phyloP scores from a whole-genome alignment of 768 basidiomycete genomes.

The Jaapia argillacea region DNA sequence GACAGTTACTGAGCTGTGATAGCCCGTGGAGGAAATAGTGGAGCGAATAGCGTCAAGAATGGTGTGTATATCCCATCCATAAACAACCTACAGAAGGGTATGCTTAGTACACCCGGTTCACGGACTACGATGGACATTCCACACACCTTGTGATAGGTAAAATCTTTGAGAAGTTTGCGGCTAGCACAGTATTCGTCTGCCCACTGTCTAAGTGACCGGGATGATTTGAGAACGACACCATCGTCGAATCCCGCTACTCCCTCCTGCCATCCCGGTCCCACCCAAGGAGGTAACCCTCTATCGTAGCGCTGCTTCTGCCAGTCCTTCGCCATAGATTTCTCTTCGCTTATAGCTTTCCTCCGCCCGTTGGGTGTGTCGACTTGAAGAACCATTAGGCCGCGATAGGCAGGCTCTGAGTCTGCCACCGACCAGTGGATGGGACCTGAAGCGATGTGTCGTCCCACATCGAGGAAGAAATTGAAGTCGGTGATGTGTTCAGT shows the following conservation, averaged over 20 bases:
- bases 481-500: slow-evolving; percentile 57
- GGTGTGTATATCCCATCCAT: slow-evolving; percentile 43
- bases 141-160: slow-evolving; percentile 57
- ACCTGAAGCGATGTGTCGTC: slow-evolving; percentile 27
- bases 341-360: slow-evolving; percentile 31
- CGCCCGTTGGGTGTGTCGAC: slow-evolving; percentile 28
- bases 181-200: slow-evolving; percentile 76
- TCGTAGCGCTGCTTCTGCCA: slow-evolving; percentile 34
- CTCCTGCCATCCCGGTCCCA: slow-evolving; percentile 9
- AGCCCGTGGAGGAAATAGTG: slow-evolving; percentile 28
- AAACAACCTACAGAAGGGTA: slow-evolving; percentile 30
- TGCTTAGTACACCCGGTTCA: neutral
- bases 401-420: slow-evolving; percentile 54
- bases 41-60: slow-evolving; percentile 28
- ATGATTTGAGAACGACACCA: slow-evolving; percentile 38
- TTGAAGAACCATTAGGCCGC: slow-evolving; percentile 54
- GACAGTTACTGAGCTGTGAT: slow-evolving; percentile 23
- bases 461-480: slow-evolving; percentile 53
- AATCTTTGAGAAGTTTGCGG: slow-evolving; percentile 65
- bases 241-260: neutral
- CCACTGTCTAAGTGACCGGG: slow-evolving; percentile 64
- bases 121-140: neutral
- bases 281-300: slow-evolving; percentile 45
- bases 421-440: slow-evolving; percentile 49
- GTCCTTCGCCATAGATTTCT: slow-evolving; percentile 31